Base-by-base conservation (phyloP, 2,329 filamentous ascomycete species). In the Laburnicola sp. region DNA sequence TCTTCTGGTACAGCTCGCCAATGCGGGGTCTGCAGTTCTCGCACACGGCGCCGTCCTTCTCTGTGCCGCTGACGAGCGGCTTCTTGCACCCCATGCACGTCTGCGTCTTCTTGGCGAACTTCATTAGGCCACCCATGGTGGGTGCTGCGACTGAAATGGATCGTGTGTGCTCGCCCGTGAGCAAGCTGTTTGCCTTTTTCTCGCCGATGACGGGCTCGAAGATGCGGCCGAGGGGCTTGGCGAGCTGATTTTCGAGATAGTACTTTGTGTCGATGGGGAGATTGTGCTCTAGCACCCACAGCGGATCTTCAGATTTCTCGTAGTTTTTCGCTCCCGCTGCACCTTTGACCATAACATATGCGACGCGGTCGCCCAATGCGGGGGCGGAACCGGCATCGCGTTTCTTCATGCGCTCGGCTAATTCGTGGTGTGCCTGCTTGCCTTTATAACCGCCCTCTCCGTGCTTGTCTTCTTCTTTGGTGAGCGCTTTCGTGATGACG, bases 41-140 rank as follows among this genome's bases (percentile, higher is more conserved):
- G 72, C 94, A 99, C 10, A 97, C 91, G 0, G 95, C 94, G 3
- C 93, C 93, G 4, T 83, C 83, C 60, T 82, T 85, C 74, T 97
- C 93, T 39, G 88, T 83, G 61, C 89, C 88, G 53, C 85, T 85
- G 5, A 84, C 86, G 43, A 99, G 81, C 3, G 94, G 94, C 74
- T 97, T 97, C 82, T 97, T 99, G 84, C 94, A 99, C 3, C 92
- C 94, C 88, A 99, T 96, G 73, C 94, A 99, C 0, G 94, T 97
- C 76, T 92, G 86, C 2, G 94, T 99, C 79, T 96, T 97, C 78
- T 96, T 97, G 30, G 94, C 84, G 70, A 97, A 99, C 76, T 96
- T 97, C 94, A 99, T 99, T 57, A 99, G 79, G 0, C 94, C 94
- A 50, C 94, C 94, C 55, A 96, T 84, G 0, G 88, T 89, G 0